A percentile compares a stretch with the other conserved stretches of the same genome.
phyloP scores from a whole-genome alignment of 2,329 filamentous ascomycete genomes.

The Clarireedia hainanense region DNA sequence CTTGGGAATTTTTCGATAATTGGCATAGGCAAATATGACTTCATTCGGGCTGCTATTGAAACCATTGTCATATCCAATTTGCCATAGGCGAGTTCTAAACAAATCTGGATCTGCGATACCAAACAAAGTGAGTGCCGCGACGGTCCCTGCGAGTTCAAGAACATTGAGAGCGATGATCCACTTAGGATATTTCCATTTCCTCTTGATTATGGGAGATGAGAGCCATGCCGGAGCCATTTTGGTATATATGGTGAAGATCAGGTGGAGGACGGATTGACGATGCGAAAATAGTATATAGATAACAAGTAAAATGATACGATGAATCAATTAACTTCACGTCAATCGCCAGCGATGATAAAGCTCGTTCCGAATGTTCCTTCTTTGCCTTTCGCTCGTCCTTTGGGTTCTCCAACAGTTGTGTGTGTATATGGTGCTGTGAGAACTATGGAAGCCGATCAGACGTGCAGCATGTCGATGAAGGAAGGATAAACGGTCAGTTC shows the following conservation, averaged over 20 bases:
- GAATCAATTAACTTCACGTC: neutral
- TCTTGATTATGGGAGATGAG: constrained; percentile 4
- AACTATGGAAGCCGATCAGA: neutral
- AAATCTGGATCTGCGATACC: constrained; percentile 66
- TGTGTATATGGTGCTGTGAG: neutral
- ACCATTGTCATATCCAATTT: constrained; percentile 59
- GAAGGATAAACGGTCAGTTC: neutral
- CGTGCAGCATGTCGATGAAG: neutral
- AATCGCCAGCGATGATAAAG: constrained; percentile 7
- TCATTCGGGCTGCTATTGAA: constrained; percentile 69
- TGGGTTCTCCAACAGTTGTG: neutral
- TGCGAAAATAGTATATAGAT: neutral
- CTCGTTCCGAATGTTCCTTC: neutral
- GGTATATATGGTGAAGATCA: neutral
- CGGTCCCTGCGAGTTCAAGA: constrained; percentile 56
- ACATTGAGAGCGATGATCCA: constrained; percentile 48
- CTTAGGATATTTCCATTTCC: constrained; percentile 40
- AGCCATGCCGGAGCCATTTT: constrained; percentile 3
- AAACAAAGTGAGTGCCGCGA: constrained; percentile 62
- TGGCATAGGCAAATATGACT: constrained; percentile 66
- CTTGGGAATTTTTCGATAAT: constrained; percentile 53
- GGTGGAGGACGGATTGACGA: neutral
- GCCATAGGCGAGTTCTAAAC: constrained; percentile 66
- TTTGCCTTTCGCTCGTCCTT: neutral
- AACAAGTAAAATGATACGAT: neutral